phyloP scores from a whole-genome alignment of 1,284 basidiomycete species.

The Cronartium quercuum region DNA sequence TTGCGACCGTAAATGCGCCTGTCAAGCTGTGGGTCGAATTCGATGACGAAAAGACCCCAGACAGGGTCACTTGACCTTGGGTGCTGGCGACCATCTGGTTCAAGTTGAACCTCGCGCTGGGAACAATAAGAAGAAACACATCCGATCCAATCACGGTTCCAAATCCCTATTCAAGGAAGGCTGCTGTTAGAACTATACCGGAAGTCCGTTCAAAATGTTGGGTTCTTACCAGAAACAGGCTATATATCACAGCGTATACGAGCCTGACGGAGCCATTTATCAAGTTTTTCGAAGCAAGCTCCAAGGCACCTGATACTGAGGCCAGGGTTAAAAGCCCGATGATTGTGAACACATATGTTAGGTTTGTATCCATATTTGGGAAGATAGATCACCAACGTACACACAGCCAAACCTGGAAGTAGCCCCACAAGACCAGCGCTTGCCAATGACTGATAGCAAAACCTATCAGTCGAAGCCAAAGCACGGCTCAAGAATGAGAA shows the following conservation, averaged over 20 bases:
- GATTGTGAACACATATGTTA: too few species aligned
- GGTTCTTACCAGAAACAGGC: slow-evolving; percentile 62
- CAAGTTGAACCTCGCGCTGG: slow-evolving; percentile 53
- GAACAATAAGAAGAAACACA: slow-evolving; percentile 70
- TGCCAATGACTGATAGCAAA: neutral
- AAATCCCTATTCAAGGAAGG: slow-evolving; percentile 58
- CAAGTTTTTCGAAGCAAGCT: slow-evolving; percentile 79
- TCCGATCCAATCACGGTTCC: slow-evolving; percentile 81
- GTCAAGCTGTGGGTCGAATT: neutral
- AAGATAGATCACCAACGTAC: too few species aligned
- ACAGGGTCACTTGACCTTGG: neutral
- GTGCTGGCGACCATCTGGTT: slow-evolving; percentile 39
- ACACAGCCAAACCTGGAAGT: neutral
- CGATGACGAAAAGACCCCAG: neutral
- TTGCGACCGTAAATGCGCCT: slow-evolving; percentile 55
- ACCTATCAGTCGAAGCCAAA: neutral
- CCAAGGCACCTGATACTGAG: slow-evolving; percentile 45
- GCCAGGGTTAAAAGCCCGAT: too few species aligned
- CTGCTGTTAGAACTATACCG: too few species aligned
- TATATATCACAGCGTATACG: slow-evolving; percentile 85
- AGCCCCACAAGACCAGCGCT: neutral
- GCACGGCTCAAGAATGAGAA: neutral
- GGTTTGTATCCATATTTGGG: too few species aligned
- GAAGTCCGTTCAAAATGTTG: neutral
- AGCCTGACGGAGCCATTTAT: slow-evolving; percentile 78